Evolutionary conservation across 2,329 filamentous ascomycete species (phyloP).

Genomic region (Colletotrichum neosansevieriae): DNA sequence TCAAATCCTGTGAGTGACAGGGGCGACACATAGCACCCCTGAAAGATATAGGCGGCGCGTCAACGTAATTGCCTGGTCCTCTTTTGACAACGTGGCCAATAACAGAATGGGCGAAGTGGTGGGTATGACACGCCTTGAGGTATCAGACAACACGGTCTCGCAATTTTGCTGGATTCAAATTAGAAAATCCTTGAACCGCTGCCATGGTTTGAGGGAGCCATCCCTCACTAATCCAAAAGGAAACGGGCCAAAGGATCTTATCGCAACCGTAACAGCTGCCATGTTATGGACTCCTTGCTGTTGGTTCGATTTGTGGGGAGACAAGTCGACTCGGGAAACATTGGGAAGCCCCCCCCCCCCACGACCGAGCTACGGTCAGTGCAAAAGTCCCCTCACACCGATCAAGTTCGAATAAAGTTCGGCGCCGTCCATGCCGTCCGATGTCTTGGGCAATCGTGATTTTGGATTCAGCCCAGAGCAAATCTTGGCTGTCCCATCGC

Average conservation of each 20-base stretch:
- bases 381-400: constrained; percentile 28
- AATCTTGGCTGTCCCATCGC: constrained; percentile 21
- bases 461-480: background rate
- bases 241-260: too few species aligned
- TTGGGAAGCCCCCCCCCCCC: background rate
- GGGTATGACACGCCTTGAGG: too few species aligned
- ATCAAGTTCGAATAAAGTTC: constrained; percentile 39
- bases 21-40: background rate
- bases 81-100: constrained; percentile 15
- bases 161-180: too few species aligned
- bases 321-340: constrained; percentile 20
- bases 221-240: too few species aligned
- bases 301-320: background rate
- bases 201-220: too few species aligned
- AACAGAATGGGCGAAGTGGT: background rate
- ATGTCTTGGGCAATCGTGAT: constrained; percentile 17
- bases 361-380: constrained; percentile 2
- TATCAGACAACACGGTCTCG: background rate
- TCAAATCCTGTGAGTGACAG: background rate
- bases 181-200: too few species aligned
- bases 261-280: background rate
- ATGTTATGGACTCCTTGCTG: background rate
- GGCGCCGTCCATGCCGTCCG: constrained; percentile 28
- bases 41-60: constrained; percentile 18
- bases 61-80: constrained; percentile 11